Conservation (phyloP, 805 yeast species). For the Isabelozyma pseudorhagii region DNA sequence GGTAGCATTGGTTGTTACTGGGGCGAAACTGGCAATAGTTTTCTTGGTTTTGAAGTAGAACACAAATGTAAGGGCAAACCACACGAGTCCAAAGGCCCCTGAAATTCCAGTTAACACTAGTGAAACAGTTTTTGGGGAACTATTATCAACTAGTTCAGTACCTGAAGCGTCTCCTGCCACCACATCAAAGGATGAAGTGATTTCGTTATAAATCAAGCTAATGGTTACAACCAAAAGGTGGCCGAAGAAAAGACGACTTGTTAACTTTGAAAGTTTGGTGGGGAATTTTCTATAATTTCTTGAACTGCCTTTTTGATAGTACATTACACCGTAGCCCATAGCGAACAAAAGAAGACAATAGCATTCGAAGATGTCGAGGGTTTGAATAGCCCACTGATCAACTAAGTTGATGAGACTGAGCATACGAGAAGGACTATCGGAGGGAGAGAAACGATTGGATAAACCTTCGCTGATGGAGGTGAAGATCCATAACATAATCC, state of each 20-base stretch:
- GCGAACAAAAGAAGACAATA: constrained; percentile 21
- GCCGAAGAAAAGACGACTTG: constrained; percentile 3
- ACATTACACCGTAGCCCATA: constrained; percentile 36
- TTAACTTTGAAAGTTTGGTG: constrained; percentile 2
- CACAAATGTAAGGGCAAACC: constrained; percentile 12
- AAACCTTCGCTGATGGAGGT: background rate
- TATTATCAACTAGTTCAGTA: background rate
- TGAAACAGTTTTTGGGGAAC: background rate
- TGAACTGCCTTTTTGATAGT: constrained; percentile 19
- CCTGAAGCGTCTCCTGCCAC: background rate
- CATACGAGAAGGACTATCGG: background rate
- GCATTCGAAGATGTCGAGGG: constrained; percentile 5
- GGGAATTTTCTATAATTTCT: constrained; percentile 23
- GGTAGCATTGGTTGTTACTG: constrained; percentile 12
- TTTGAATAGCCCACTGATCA: constrained; percentile 1
- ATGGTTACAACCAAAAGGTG: background rate
- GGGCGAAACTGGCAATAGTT: constrained; percentile 24
- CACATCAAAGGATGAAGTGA: background rate
- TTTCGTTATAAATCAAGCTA: background rate
- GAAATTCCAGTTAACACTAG: background rate
- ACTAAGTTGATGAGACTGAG: constrained; percentile 1
- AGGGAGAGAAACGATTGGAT: constrained; percentile 10
- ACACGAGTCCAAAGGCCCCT: constrained; percentile 6
- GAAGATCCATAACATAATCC: constrained; percentile 2
- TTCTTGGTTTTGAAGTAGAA: constrained; percentile 26